Percentiles rank a stretch among this genome's conserved stretches.
Evolutionary conservation across 2,329 filamentous ascomycete genomes (phyloP).

Genomic region (Aspergillus fijiensis): DNA sequence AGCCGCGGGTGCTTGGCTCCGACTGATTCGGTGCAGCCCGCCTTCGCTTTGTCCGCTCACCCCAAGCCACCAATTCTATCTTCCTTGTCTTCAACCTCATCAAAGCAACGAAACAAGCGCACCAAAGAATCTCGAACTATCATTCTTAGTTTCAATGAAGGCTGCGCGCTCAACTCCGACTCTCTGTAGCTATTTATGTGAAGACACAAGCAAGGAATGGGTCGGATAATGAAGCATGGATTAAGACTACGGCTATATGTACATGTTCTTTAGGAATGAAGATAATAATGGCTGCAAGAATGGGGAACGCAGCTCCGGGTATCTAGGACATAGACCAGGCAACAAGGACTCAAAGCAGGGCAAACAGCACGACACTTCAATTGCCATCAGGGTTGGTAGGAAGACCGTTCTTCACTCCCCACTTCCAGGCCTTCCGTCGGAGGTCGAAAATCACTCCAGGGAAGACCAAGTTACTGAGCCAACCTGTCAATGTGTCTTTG

Average conservation of each 20-base stretch:
- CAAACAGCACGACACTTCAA: not conserved
- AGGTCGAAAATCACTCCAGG: conserved; percentile 59
- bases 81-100: not conserved
- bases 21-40: not conserved
- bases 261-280: conserved; percentile 8
- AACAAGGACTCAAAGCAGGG: conserved; percentile 15
- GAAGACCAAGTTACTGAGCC: conserved; percentile 55
- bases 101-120: not conserved
- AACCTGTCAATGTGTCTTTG: conserved; percentile 55
- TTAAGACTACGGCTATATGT: conserved; percentile 6
- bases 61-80: not conserved
- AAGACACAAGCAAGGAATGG: not conserved
- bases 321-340: conserved; percentile 29
- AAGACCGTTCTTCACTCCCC: conserved; percentile 56
- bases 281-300: conserved; percentile 12
- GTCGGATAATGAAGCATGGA: conserved; percentile 3
- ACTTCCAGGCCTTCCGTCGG: conserved; percentile 56
- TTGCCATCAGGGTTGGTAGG: conserved; percentile 17
- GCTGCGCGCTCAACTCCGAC: not conserved
- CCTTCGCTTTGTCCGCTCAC: not conserved
- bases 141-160: not conserved
- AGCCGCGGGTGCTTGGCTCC: not conserved
- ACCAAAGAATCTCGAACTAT: not conserved
- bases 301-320: conserved; percentile 23
- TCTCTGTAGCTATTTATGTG: not conserved